A percentile compares a stretch with the other conserved stretches of the same genome.
phyloP scores from a whole-genome alignment of 2,329 filamentous ascomycete species.

The Shiraia bambusicola region DNA sequence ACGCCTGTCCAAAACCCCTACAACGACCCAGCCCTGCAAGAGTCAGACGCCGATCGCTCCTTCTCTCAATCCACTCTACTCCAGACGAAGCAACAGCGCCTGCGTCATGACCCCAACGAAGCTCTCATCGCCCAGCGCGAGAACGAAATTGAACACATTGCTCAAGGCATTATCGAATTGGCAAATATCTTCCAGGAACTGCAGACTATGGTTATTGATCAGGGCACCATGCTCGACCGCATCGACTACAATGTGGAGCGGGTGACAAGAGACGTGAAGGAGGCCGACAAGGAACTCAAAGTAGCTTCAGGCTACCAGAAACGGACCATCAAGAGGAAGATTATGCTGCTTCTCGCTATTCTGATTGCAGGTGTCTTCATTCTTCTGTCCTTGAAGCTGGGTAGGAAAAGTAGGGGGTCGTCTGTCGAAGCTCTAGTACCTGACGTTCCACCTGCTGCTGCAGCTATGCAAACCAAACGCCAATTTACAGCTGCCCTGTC shows the following conservation, averaged over 20 bases:
- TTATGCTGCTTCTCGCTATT: slow-evolving; percentile 84
- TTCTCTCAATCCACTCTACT: slow-evolving; percentile 89
- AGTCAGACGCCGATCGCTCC: slow-evolving; percentile 89
- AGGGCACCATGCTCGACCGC: slow-evolving; percentile 54
- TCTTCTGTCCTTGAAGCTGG: slow-evolving; percentile 82
- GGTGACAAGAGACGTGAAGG: slow-evolving; percentile 92
- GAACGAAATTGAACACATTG: slow-evolving; percentile 95
- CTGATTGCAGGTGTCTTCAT: slow-evolving; percentile 82
- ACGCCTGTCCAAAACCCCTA: slow-evolving; percentile 62
- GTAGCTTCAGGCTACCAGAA: slow-evolving; percentile 87
- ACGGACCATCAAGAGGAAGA: slow-evolving; percentile 84
- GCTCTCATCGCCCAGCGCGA: slow-evolving; percentile 86
- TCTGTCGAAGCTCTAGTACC: slow-evolving; percentile 20
- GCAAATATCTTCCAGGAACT: slow-evolving; percentile 96
- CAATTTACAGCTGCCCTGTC: slow-evolving; percentile 17
- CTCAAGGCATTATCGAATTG: slow-evolving; percentile 95
- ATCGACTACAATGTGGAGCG: slow-evolving; percentile 87
- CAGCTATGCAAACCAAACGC: slow-evolving; percentile 16
- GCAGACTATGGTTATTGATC: slow-evolving; percentile 76
- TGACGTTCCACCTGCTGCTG: slow-evolving; percentile 23
- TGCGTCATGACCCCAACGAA: slow-evolving; percentile 68
- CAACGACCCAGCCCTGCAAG: slow-evolving; percentile 77
- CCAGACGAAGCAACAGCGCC: slow-evolving; percentile 66
- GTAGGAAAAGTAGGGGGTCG: slow-evolving; percentile 37
- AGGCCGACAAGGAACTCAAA: slow-evolving; percentile 86